Evolutionary conservation across 2,329 filamentous ascomycete genomes (phyloP), one percentile per base, ranked within the genome.

Genomic region (Penicillium psychrosexuale): DNA sequence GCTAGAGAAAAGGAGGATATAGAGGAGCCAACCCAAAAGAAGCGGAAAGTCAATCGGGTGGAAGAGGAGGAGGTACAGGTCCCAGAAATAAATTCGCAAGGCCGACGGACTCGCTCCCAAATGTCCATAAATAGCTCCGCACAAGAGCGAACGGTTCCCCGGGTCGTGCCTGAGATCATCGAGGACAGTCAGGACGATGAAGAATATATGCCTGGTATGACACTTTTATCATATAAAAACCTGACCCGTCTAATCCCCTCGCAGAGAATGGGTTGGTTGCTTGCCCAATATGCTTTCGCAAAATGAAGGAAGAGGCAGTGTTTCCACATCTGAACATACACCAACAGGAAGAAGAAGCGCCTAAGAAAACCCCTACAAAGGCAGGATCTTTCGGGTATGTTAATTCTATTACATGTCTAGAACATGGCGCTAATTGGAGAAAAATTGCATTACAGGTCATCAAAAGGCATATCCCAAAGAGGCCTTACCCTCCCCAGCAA

Each of bases 241-340:
- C 12, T 31, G 19, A 37, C 36, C 31, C 17, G 28, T 56, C 63
- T 64, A 61, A 66, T 55, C 24, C 57, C 57, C 15, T 49, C 24
- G 6, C 68, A 79, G 85, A 88, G 28, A 89, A 94, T 63, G 91
- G 90, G 3, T 78, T 94, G 13, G 89, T 92, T 1, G 80, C 84
- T 38, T 99, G 94, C 69, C 94, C 94, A 0, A 87, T 93, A 17
- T 99, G 94, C 70, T 78, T 79, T 47, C 81, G 78, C 64, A 83
- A 85, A 47, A 96, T 97, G 88, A 95, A 94, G 71, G 83, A 86
- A 47, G 83, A 83, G 61, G 80, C 82, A 51, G 90, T 97, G 4
- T 91, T 90, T 64, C 73, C 78, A n/a, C 94, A 97, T 74, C 76
- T 97, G 96, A 72, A 82, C 78, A 8, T 91, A 77, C 68, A 82